phyloP scores from a whole-genome alignment of 75 land plant genomes.

The Chamaecyparis obtusa region DNA sequence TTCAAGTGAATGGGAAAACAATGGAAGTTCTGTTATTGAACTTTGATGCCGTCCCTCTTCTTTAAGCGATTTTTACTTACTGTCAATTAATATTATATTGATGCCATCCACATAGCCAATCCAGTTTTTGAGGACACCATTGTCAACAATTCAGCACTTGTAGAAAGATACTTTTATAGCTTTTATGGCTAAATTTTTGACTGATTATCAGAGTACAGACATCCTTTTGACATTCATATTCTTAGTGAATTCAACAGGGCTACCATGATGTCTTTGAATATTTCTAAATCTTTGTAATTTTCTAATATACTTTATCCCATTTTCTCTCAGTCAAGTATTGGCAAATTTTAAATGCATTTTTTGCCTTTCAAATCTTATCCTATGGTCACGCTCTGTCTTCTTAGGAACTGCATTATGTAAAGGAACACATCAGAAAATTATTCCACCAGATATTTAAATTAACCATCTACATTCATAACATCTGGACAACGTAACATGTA shows the following conservation, averaged over 20 bases:
- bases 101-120: not conserved
- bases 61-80: not conserved
- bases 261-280: not conserved
- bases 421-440: not conserved
- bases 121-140: not conserved
- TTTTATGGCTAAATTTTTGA: not conserved
- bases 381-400: not conserved
- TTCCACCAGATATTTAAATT: not conserved
- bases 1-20: not conserved
- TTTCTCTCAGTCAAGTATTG: not conserved
- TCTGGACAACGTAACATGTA: not conserved
- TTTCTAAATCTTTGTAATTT: not conserved
- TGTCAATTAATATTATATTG: not conserved
- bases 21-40: not conserved
- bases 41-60: not conserved
- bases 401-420: not conserved
- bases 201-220: not conserved
- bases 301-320: not conserved
- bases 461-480: not conserved
- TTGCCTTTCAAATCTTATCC: not conserved
- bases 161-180: not conserved
- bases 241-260: not conserved
- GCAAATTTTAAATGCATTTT: not conserved
- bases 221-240: not conserved
- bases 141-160: not conserved